Conservation (phyloP, 2,329 filamentous ascomycete genomes). For the Aspergillus transmontanensis region DNA sequence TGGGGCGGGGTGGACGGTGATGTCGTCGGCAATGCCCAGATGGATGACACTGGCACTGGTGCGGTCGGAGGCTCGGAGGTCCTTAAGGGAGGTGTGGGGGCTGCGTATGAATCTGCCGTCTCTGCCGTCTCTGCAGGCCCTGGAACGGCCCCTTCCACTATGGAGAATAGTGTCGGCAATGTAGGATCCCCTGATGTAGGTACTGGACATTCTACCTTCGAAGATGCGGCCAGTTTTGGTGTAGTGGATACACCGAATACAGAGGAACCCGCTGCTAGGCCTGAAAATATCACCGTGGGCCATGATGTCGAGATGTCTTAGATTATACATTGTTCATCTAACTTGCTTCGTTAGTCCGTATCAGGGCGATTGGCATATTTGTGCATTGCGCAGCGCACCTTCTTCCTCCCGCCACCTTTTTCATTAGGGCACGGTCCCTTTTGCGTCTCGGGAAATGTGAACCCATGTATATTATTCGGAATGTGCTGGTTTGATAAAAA, state of each 20-base stretch:
- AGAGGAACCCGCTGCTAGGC: constrained; percentile 17
- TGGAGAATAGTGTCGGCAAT: constrained; percentile 24
- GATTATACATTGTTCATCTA: constrained; percentile 1
- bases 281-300: constrained; percentile 21
- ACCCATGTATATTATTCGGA: not conserved
- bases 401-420: not conserved
- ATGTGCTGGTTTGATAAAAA: not conserved
- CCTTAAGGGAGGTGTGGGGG: constrained; percentile 34
- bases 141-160: constrained; percentile 1
- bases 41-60: constrained; percentile 28
- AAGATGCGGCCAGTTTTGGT: constrained; percentile 29
- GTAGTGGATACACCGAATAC: constrained; percentile 25
- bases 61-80: constrained; percentile 36
- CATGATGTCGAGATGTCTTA: constrained; percentile 37
- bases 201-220: constrained; percentile 18
- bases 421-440: not conserved
- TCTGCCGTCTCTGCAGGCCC: constrained; percentile 19
- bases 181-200: constrained; percentile 16
- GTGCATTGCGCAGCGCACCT: not conserved
- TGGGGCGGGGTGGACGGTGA: constrained; percentile 46
- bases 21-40: constrained; percentile 31
- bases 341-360: not conserved
- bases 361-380: not conserved
- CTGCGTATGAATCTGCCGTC: constrained; percentile 31
- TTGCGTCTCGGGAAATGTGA: not conserved